phyloP scores from a whole-genome alignment of 2,329 filamentous ascomycete genomes.

The Neurospora sp. region DNA sequence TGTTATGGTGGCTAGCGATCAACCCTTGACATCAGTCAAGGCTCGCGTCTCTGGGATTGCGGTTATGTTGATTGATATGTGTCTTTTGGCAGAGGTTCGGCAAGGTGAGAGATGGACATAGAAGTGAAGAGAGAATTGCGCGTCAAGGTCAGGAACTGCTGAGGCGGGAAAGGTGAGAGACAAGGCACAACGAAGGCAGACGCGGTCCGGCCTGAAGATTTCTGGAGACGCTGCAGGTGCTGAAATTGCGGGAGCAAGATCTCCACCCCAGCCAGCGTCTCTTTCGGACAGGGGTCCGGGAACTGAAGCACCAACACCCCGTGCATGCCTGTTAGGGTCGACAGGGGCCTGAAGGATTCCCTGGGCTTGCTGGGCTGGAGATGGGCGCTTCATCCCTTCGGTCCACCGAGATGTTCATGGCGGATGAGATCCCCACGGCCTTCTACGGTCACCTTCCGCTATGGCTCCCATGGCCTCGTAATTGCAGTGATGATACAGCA shows the following conservation, averaged over 20 bases:
- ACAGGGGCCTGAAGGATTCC: not conserved
- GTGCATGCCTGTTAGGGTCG: not conserved
- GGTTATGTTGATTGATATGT: not conserved
- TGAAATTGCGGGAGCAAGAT: constrained; percentile 6
- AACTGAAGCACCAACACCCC: not conserved
- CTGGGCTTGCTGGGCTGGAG: constrained; percentile 1
- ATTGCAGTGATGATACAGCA: not conserved
- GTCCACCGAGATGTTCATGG: not conserved
- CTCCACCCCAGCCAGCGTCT: not conserved
- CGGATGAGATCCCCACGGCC: not conserved
- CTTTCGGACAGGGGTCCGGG: not conserved
- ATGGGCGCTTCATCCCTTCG: not conserved
- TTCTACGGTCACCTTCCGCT: not conserved
- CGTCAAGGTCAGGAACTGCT: constrained; percentile 15
- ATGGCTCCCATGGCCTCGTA: not conserved
- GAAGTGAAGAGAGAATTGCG: constrained; percentile 14
- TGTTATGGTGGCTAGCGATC: constrained; percentile 7
- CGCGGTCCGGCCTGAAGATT: constrained; percentile 2
- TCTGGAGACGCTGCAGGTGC: constrained; percentile 5
- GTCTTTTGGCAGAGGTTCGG: not conserved
- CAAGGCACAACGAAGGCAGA: not conserved
- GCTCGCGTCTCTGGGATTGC: not conserved
- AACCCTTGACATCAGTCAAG: not conserved
- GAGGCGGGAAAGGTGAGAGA: constrained; percentile 5
- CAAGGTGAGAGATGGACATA: not conserved